Evolutionary conservation across 768 basidiomycete species (phyloP).

Genomic region (Boletales sp.): DNA sequence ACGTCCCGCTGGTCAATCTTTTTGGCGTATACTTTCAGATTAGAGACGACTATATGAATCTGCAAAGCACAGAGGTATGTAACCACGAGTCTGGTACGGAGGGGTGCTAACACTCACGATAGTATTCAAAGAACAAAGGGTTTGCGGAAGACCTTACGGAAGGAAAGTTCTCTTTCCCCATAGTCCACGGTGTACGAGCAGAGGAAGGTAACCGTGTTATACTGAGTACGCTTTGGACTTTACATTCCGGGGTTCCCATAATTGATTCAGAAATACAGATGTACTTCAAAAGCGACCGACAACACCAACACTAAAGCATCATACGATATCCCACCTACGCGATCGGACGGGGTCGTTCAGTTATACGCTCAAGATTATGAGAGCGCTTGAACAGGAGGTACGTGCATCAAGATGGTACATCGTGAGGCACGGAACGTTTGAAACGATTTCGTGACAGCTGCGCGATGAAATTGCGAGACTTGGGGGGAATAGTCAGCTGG

Average conservation of each 20-base stretch:
- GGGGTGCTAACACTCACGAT: background rate
- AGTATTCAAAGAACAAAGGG: conserved; percentile 66
- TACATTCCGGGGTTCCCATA: background rate
- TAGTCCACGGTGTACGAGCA: conserved; percentile 77
- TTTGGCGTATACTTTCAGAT: conserved; percentile 97
- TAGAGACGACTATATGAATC: conserved; percentile 95
- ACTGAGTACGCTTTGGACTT: conserved; percentile 57
- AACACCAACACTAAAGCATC: conserved; percentile 77
- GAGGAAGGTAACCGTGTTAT: conserved; percentile 76
- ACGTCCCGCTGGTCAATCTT: conserved; percentile 88
- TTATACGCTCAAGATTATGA: conserved; percentile 74
- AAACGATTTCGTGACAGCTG: conserved; percentile 27
- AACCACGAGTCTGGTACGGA: no score
- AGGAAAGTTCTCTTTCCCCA: conserved; percentile 79
- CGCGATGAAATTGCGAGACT: conserved; percentile 63
- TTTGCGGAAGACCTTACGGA: conserved; percentile 77
- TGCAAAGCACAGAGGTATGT: conserved; percentile 79
- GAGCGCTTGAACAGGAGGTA: conserved; percentile 58
- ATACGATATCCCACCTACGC: conserved; percentile 77
- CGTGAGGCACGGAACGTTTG: background rate
- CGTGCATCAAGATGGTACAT: background rate
- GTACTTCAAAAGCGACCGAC: conserved; percentile 89
- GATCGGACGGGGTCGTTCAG: conserved; percentile 77
- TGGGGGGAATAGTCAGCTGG: conserved; percentile 72
- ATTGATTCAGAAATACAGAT: conserved; percentile 42